A percentile compares a stretch with the other conserved stretches of the same genome.
Conservation (phyloP, 768 basidiomycete genomes). For the Punctularia strigosozonata region DNA sequence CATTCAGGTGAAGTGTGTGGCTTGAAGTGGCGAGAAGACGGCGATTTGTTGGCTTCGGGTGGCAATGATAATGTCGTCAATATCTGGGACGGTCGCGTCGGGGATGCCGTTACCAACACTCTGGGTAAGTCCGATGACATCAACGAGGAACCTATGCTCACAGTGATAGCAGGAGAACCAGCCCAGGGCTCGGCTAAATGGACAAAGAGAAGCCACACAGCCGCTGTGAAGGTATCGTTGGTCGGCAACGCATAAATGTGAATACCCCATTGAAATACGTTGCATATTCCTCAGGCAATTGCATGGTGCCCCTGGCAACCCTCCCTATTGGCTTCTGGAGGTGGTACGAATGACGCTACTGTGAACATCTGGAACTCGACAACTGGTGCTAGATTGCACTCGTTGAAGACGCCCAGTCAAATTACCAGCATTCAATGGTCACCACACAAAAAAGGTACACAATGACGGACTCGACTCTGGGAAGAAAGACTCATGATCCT, state of each 20-base stretch:
- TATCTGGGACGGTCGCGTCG: constrained; percentile 86
- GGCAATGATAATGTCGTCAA: constrained; percentile 98
- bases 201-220: constrained; percentile 87
- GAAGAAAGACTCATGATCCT: too few relatives aligned
- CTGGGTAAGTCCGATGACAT: background rate
- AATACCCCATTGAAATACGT: background rate
- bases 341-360: constrained; percentile 88
- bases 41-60: constrained; percentile 85
- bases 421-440: constrained; percentile 88
- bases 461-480: too few relatives aligned
- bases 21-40: constrained; percentile 78
- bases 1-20: constrained; percentile 94
- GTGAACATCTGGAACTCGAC: constrained; percentile 87
- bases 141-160: background rate
- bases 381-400: constrained; percentile 85
- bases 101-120: constrained; percentile 26
- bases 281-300: constrained; percentile 47
- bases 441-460: constrained; percentile 71
- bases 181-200: constrained; percentile 63
- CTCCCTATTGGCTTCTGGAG: constrained; percentile 82
- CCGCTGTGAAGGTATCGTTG: constrained; percentile 56
- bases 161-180: constrained; percentile 21
- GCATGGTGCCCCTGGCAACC: constrained; percentile 98
- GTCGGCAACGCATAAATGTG: background rate
- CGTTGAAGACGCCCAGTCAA: constrained; percentile 79